phyloP scores from a whole-genome alignment of 805 yeast genomes.

The Candida fluviatilis region DNA sequence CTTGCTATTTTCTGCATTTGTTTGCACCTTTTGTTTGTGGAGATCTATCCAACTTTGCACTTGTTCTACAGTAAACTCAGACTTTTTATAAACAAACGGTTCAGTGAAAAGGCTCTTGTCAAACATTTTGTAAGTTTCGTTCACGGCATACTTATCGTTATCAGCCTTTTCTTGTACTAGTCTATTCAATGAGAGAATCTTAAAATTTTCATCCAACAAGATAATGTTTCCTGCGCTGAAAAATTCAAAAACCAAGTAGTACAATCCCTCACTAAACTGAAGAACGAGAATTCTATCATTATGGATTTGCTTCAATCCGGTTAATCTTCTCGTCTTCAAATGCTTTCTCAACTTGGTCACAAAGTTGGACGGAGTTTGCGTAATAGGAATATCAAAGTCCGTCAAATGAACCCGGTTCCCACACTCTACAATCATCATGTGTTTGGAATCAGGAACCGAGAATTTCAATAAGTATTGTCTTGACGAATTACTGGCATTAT shows the following conservation, averaged over 20 bases:
- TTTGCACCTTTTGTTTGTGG: constrained; percentile 24
- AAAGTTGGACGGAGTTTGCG: constrained; percentile 80
- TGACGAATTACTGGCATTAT: constrained; percentile 67
- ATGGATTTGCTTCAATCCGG: constrained; percentile 68
- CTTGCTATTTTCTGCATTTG: constrained; percentile 17
- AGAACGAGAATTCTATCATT: constrained; percentile 81
- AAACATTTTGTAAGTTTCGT: constrained; percentile 64
- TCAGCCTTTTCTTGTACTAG: constrained; percentile 70
- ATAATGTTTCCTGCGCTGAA: constrained; percentile 93
- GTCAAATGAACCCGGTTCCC: constrained; percentile 81
- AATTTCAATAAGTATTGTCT: constrained; percentile 79
- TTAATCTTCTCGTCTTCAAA: constrained; percentile 72
- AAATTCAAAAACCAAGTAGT: constrained; percentile 79
- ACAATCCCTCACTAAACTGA: constrained; percentile 78
- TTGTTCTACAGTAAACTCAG: constrained; percentile 23
- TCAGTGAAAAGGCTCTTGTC: constrained; percentile 45
- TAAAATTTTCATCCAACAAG: constrained; percentile 62
- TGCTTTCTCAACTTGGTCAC: constrained; percentile 84
- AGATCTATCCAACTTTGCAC: constrained; percentile 37
- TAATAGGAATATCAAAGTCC: constrained; percentile 74
- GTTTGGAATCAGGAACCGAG: constrained; percentile 77
- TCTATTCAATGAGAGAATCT: constrained; percentile 72
- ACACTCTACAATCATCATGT: constrained; percentile 72
- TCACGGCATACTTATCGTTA: constrained; percentile 65
- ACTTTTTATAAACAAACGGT: constrained; percentile 9